A percentile compares a stretch with the other conserved stretches of the same genome.
These are phyloP conservation scores for Pseudozyma thailandica DNA, from an alignment of 1,284 basidiomycete genomes.

Conservation along the genomic window DNA sequence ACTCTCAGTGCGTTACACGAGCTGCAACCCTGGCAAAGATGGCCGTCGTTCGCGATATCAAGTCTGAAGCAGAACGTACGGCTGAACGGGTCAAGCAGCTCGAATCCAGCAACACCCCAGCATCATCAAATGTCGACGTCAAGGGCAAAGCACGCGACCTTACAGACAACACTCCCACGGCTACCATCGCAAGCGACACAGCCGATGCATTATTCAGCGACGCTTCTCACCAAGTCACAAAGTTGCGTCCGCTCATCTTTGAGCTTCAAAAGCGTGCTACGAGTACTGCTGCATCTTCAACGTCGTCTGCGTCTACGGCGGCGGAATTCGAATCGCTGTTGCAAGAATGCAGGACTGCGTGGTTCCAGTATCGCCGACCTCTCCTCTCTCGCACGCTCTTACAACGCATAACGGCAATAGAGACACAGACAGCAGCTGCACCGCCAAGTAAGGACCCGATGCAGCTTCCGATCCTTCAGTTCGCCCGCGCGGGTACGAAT, in stretches of 20 bases:
- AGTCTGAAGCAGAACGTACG: slow-evolving; percentile 12
- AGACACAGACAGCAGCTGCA: slow-evolving; percentile 1
- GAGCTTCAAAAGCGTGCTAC: slow-evolving; percentile 39
- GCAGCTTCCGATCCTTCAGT: slow-evolving; percentile 8
- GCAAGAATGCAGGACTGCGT: slow-evolving; percentile 50
- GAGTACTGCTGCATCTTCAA: slow-evolving; percentile 4
- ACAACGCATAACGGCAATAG: slow-evolving; percentile 36
- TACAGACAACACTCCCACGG: neutral
- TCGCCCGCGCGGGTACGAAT: slow-evolving; percentile 6
- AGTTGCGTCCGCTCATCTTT: slow-evolving; percentile 46
- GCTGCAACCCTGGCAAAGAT: slow-evolving; percentile 56
- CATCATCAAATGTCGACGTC: neutral
- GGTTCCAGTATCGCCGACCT: slow-evolving; percentile 44
- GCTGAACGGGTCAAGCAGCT: slow-evolving; percentile 35
- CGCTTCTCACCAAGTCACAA: slow-evolving; percentile 20
- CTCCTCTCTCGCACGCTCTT: slow-evolving; percentile 34
- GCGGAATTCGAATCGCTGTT: slow-evolving; percentile 52
- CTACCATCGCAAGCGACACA: neutral
- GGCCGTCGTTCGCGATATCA: slow-evolving; percentile 37
- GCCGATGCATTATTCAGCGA: slow-evolving; percentile 14
- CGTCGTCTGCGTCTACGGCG: slow-evolving; percentile 25
- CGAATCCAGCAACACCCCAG: slow-evolving; percentile 3
- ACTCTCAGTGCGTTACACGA: slow-evolving; percentile 56
- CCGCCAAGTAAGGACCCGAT: neutral
- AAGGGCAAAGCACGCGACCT: slow-evolving; percentile 35